Percentiles rank a stretch among this genome's conserved stretches.
These are phyloP conservation scores for Didymella pomorum DNA, from an alignment of 2,329 filamentous ascomycete species.

Conservation along the genomic window DNA sequence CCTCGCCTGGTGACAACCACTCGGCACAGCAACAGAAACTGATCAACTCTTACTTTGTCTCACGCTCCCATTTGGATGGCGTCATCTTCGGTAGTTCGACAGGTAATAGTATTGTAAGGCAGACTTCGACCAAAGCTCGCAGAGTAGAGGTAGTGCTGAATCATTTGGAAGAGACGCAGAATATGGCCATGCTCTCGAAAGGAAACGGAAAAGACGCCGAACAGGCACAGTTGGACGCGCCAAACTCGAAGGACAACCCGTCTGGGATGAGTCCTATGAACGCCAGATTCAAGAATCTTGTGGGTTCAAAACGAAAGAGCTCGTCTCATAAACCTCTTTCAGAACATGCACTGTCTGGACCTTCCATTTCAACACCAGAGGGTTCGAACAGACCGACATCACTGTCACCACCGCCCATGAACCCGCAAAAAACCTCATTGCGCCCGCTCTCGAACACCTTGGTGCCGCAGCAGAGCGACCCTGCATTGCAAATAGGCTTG, in stretches of 20 bases:
- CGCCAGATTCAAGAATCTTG: conserved; percentile 79
- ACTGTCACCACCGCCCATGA: conserved; percentile 61
- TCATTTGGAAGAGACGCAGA: too few species aligned
- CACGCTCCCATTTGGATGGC: background rate
- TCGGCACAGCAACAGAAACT: background rate
- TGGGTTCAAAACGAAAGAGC: conserved; percentile 79
- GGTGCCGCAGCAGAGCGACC: conserved; percentile 48
- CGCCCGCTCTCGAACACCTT: conserved; percentile 71
- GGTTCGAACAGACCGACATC: conserved; percentile 49
- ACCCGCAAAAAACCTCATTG: conserved; percentile 61
- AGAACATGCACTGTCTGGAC: conserved; percentile 32
- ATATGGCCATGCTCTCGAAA: too few species aligned
- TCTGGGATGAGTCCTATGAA: conserved; percentile 69
- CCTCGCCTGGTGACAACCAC: background rate
- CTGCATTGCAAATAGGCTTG: too few species aligned
- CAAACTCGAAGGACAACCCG: too few species aligned
- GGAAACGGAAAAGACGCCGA: too few species aligned
- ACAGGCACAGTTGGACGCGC: too few species aligned
- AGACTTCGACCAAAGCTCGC: too few species aligned
- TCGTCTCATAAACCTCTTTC: conserved; percentile 60
- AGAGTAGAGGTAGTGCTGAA: too few species aligned
- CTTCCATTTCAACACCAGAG: too few species aligned
- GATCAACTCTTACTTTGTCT: background rate
- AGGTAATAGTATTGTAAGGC: too few species aligned
- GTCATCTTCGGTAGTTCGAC: background rate